Percentiles rank a stretch among this genome's conserved stretches.
phyloP scores from a whole-genome alignment of 441 rosid genomes.

The Sinapis alba region DNA sequence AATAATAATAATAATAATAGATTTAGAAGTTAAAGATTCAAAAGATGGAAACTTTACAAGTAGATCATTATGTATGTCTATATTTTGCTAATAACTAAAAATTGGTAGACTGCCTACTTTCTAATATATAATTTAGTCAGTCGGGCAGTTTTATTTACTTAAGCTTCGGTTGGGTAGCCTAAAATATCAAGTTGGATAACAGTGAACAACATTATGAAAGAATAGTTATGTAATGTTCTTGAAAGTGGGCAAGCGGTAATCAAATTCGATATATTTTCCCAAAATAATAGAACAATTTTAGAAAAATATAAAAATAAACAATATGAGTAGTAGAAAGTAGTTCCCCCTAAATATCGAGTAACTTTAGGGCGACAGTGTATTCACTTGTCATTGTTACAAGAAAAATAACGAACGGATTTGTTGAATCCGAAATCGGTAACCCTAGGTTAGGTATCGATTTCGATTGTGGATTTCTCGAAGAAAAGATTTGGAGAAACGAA shows the following conservation, averaged over 20 bases:
- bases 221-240: neutral
- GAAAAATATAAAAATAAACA: no score
- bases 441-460: no score
- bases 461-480: no score
- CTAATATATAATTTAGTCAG: neutral
- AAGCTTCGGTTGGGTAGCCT: neutral
- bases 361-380: no score
- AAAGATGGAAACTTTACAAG: constrained; percentile 2
- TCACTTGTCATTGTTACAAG: no score
- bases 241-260: neutral
- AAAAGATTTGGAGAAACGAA: no score
- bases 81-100: neutral
- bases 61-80: neutral
- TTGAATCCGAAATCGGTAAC: no score
- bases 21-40: neutral
- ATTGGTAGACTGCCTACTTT: neutral
- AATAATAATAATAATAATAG: no score
- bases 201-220: neutral
- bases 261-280: neutral
- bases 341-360: no score
- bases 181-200: neutral
- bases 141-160: neutral
- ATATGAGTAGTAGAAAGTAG: no score
- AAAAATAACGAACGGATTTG: no score
- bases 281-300: neutral